Evolutionary conservation across 2,329 filamentous ascomycete genomes (phyloP).

Genomic region (Epichloe hybrida): DNA sequence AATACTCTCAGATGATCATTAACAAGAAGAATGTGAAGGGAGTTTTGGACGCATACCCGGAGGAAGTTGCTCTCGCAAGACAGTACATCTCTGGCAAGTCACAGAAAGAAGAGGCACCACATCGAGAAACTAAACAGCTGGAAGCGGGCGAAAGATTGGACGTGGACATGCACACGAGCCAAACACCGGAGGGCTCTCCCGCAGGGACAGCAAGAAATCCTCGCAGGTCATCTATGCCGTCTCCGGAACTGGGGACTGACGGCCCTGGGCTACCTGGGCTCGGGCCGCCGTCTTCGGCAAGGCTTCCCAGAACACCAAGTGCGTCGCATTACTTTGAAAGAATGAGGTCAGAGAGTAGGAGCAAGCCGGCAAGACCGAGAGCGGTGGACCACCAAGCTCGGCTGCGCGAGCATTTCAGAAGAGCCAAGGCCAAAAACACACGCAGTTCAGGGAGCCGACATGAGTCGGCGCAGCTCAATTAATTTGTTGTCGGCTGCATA

Average conservation of each 20-base stretch:
- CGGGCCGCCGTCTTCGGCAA: constrained; percentile 7
- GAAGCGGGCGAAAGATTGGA: constrained; percentile 1
- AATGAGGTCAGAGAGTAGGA: constrained; percentile 7
- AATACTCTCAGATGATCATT: constrained; percentile 21
- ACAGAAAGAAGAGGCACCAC: not conserved
- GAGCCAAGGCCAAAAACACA: constrained; percentile 8
- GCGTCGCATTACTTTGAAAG: constrained; percentile 13
- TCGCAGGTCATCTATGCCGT: constrained; percentile 4
- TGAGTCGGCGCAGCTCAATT: not conserved
- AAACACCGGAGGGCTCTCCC: not conserved
- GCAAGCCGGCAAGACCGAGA: constrained; percentile 3
- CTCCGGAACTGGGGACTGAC: constrained; percentile 8
- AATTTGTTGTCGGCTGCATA: not conserved
- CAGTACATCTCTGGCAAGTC: not conserved
- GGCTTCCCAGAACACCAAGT: constrained; percentile 6
- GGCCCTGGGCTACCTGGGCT: constrained; percentile 10
- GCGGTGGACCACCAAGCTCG: constrained; percentile 12
- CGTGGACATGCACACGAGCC: not conserved
- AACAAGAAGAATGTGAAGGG: constrained; percentile 20
- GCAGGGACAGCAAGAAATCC: not conserved
- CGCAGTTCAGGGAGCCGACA: constrained; percentile 5
- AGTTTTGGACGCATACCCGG: constrained; percentile 21
- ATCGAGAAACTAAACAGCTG: not conserved
- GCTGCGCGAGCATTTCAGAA: constrained; percentile 16
- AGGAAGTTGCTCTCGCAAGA: constrained; percentile 15